Percentiles rank a stretch among this genome's conserved stretches.
These are phyloP conservation scores for Kazachstania kunashirensis DNA, from an alignment of 805 yeast species.

Conservation along the genomic window DNA sequence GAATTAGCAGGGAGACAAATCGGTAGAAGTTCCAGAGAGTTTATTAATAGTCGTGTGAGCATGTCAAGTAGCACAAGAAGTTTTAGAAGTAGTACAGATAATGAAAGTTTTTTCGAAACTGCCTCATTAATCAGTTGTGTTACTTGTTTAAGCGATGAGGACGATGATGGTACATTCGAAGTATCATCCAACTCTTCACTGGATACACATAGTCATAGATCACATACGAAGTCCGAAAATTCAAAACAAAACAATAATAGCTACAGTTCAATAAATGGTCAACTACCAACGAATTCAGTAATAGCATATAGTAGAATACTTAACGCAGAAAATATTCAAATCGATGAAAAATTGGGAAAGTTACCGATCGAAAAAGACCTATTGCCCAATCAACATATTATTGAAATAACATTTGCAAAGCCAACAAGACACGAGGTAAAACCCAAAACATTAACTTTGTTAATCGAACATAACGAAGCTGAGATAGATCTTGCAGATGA, in stretches of 20 bases:
- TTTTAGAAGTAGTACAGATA: slow-evolving; percentile 7
- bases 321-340: slow-evolving; percentile 19
- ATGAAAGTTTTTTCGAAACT: slow-evolving; percentile 19
- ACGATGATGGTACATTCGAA: slow-evolving; percentile 2
- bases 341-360: slow-evolving; percentile 1
- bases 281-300: slow-evolving; percentile 27
- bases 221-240: neutral
- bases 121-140: slow-evolving; percentile 30
- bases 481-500: slow-evolving; percentile 24
- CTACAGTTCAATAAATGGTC: slow-evolving; percentile 23
- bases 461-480: slow-evolving; percentile 16
- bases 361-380: neutral
- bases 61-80: slow-evolving; percentile 11
- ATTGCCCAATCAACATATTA: slow-evolving; percentile 8
- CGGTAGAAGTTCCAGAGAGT: neutral
- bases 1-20: slow-evolving; percentile 3
- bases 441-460: slow-evolving; percentile 28
- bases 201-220: neutral
- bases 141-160: slow-evolving; percentile 26
- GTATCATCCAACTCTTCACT: neutral
- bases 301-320: slow-evolving; percentile 29
- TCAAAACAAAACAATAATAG: neutral
- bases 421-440: slow-evolving; percentile 30
- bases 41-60: slow-evolving; percentile 4
- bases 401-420: slow-evolving; percentile 32